Evolutionary conservation across 805 yeast genomes (phyloP).

Genomic region (Kluyveromyces nonfermentans): DNA sequence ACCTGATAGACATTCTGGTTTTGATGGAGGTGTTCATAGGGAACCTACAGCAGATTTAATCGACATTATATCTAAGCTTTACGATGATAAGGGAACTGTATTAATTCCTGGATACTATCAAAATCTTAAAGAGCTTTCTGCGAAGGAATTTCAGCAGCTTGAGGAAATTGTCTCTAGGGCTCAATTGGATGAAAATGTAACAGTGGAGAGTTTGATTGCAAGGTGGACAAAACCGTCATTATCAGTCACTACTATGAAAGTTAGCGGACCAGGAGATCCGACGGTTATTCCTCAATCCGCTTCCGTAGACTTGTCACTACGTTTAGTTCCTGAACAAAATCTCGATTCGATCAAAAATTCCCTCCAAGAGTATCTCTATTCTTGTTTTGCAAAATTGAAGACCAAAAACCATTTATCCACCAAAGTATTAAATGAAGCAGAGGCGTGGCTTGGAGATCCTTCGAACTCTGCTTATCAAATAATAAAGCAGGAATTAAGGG

Average conservation of each 20-base stretch:
- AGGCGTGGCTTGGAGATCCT: slow-evolving; percentile 93
- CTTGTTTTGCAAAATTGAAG: slow-evolving; percentile 39
- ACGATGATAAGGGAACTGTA: slow-evolving; percentile 46
- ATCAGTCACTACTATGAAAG: slow-evolving; percentile 74
- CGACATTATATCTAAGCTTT: slow-evolving; percentile 56
- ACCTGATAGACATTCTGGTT: slow-evolving; percentile 93
- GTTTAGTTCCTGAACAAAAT: slow-evolving; percentile 86
- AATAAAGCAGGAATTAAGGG: slow-evolving; percentile 48
- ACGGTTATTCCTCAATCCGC: slow-evolving; percentile 85
- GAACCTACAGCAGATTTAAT: slow-evolving; percentile 88
- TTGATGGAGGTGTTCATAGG: slow-evolving; percentile 82
- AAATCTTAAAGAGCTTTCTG: slow-evolving; percentile 48
- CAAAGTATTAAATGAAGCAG: slow-evolving; percentile 72
- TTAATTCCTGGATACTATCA: slow-evolving; percentile 63
- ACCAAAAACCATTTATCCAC: slow-evolving; percentile 57
- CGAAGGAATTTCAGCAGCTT: slow-evolving; percentile 51
- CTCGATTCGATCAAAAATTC: slow-evolving; percentile 44
- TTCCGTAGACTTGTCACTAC: slow-evolving; percentile 64
- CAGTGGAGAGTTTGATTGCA: slow-evolving; percentile 49
- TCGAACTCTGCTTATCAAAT: slow-evolving; percentile 62
- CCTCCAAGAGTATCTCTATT: slow-evolving; percentile 38
- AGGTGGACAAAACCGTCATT: slow-evolving; percentile 89
- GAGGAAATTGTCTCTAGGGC: slow-evolving; percentile 45
- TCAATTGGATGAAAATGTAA: slow-evolving; percentile 19
- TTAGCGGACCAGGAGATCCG: slow-evolving; percentile 82